Evolutionary conservation across 768 basidiomycete species (phyloP).

Genomic region (Russula olivacea): DNA sequence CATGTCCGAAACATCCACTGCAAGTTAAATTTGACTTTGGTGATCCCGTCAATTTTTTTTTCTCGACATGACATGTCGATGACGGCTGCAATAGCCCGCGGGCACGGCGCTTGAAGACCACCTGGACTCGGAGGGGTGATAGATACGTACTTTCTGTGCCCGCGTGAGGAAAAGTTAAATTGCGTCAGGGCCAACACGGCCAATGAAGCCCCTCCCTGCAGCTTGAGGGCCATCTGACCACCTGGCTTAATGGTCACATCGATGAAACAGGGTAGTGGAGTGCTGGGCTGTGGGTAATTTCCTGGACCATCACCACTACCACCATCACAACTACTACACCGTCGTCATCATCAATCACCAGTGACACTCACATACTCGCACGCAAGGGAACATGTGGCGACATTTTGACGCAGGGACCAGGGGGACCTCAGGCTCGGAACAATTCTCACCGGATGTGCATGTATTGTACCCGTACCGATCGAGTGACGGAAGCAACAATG

Average conservation of each 20-base stretch:
- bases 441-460: not conserved
- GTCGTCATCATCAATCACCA: not conserved
- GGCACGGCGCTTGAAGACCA: not conserved
- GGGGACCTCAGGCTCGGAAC: not conserved
- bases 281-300: not conserved
- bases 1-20: not conserved
- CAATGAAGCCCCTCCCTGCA: not conserved
- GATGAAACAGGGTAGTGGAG: constrained; percentile 10
- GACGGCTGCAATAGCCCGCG: not conserved
- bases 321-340: not conserved
- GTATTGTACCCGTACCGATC: not conserved
- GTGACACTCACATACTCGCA: not conserved
- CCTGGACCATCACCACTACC: constrained; percentile 2
- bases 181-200: not conserved
- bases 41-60: not conserved
- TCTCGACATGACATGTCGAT: not conserved
- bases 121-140: not conserved
- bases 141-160: not conserved
- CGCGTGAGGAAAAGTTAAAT: not conserved
- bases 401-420: not conserved
- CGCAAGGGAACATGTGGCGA: not conserved
- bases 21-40: not conserved
- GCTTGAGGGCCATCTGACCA: not conserved
- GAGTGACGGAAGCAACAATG: not conserved
- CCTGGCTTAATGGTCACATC: not conserved